Percentiles rank a stretch among this genome's conserved stretches.
Conservation (phyloP, 306 rosid species). For the Cucumis melo region DNA sequence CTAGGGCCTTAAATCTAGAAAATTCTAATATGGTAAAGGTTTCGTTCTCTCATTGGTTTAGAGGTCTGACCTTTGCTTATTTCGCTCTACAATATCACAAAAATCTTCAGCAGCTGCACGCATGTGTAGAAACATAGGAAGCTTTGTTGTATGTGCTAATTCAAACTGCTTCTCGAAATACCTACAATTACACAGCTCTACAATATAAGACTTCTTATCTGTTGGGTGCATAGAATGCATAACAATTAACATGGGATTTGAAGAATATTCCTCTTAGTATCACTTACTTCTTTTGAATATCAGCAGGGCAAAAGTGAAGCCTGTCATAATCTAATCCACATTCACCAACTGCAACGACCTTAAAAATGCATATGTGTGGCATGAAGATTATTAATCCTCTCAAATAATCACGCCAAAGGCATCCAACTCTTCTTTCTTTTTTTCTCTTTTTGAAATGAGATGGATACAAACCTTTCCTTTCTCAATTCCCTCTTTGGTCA, state of each 20-base stretch:
- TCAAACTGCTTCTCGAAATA: conserved; percentile 94
- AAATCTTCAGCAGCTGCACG: conserved; percentile 89
- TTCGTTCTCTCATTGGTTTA: background rate
- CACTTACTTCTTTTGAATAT: conserved; percentile 76
- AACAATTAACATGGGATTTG: background rate
- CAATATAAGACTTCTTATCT: background rate
- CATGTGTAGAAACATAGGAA: conserved; percentile 96
- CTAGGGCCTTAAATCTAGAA: background rate
- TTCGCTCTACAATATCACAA: conserved; percentile 71
- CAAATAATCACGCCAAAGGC: background rate
- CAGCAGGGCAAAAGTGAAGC: conserved; percentile 80
- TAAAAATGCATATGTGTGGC: background rate
- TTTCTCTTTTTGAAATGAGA: background rate
- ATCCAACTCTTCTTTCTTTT: background rate
- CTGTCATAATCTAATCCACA: conserved; percentile 97
- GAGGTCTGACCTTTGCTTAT: conserved; percentile 45
- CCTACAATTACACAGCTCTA: conserved; percentile 24
- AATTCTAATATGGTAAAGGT: background rate
- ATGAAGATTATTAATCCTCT: background rate
- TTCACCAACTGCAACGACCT: conserved; percentile 97
- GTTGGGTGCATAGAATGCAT: background rate
- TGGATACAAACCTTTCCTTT: conserved; percentile 61
- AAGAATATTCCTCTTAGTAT: background rate
- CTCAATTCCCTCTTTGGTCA: conserved; percentile 81
- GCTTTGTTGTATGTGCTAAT: conserved; percentile 58